Conservation (phyloP, 768 basidiomycete species). For the Macrolepiota fuliginosa region DNA sequence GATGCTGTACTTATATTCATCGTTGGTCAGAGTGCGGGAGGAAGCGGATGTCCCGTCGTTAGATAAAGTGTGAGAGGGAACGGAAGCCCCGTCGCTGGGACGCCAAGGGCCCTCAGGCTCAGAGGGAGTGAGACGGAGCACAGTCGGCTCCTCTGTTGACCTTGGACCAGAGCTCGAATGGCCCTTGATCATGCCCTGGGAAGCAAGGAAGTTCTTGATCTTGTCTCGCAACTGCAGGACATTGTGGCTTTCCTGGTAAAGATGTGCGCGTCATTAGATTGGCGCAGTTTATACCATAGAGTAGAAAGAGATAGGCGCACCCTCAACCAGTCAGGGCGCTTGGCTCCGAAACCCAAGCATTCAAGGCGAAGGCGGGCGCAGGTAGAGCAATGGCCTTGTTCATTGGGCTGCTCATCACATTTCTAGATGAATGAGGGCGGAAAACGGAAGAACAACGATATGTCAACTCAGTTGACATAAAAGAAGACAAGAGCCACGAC, state of each 20-base stretch:
- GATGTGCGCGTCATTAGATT: constrained; percentile 5
- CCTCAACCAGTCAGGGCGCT: constrained; percentile 83
- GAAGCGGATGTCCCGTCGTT: constrained; percentile 11
- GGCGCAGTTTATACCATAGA: neutral
- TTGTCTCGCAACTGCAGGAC: constrained; percentile 70
- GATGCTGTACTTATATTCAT: no score
- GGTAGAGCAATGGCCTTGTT: constrained; percentile 65
- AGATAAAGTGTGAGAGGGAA: constrained; percentile 23
- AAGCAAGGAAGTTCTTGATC: constrained; percentile 75
- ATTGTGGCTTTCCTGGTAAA: constrained; percentile 59
- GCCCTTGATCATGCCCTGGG: constrained; percentile 89
- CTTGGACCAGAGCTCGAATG: constrained; percentile 72
- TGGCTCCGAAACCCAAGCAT: constrained; percentile 82
- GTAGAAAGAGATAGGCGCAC: constrained; percentile 38
- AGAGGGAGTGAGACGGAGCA: constrained; percentile 51
- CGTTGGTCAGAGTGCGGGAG: no score
- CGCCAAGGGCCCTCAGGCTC: constrained; percentile 43
- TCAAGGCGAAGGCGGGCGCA: constrained; percentile 77
- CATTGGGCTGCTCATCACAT: constrained; percentile 74
- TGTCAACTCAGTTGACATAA: no score
- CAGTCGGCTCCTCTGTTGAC: constrained; percentile 48
- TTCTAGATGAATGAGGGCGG: constrained; percentile 44
- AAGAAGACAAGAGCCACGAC: constrained; percentile 12
- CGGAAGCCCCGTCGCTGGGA: constrained; percentile 32
- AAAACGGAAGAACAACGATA: no score